phyloP scores from a whole-genome alignment of 345 rosid species.

The Cardamine resedifolia region DNA sequence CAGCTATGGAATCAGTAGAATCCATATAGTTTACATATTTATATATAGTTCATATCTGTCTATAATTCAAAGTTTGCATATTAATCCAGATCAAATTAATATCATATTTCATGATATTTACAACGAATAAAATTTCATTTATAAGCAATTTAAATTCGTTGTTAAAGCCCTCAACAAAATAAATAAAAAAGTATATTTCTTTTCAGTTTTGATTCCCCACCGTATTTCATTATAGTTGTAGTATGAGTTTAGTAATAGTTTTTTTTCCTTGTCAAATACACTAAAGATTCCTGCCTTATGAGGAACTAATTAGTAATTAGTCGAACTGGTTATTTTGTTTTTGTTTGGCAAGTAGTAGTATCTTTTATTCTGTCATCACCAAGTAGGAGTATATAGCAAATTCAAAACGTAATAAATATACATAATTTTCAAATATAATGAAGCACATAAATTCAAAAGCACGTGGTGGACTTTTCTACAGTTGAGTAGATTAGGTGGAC shows the following conservation, averaged over 20 bases:
- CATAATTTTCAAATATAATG: neutral
- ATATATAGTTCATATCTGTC: neutral
- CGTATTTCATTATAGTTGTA: neutral
- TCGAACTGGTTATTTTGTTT: neutral
- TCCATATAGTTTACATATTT: neutral
- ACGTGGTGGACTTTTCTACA: slow-evolving; percentile 31
- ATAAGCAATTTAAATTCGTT: neutral
- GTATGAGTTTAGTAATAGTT: neutral
- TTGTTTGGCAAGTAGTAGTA: neutral
- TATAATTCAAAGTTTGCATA: neutral
- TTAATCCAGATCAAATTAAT: neutral
- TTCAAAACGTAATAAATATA: slow-evolving; percentile 12
- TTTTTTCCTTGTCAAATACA: neutral
- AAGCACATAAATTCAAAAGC: slow-evolving; percentile 17
- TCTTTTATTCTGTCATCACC: neutral
- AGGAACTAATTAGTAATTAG: neutral
- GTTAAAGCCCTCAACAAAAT: neutral
- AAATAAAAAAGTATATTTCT: neutral
- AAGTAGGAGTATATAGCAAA: too few species aligned
- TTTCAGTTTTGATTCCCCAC: neutral
- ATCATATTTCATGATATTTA: too few species aligned
- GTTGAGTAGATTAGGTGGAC: slow-evolving; percentile 11
- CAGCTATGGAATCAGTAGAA: neutral
- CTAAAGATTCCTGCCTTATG: neutral
- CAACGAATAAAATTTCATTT: too few species aligned